A percentile compares a stretch with the other conserved stretches of the same genome.
phyloP scores from a whole-genome alignment of 2,329 filamentous ascomycete species.

The Thelonectria discophora region DNA sequence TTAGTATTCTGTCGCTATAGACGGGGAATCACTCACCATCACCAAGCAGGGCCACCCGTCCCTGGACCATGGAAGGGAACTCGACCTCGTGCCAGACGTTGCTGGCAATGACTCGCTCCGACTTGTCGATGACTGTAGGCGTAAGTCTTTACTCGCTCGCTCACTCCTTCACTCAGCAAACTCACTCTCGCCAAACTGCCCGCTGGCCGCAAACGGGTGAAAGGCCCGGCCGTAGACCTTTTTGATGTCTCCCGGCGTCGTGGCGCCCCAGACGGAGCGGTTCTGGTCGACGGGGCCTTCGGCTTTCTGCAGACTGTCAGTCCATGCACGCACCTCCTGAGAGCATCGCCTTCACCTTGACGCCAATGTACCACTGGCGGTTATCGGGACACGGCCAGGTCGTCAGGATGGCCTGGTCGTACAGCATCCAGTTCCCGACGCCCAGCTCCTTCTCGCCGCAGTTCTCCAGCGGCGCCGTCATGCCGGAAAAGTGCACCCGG shows the following conservation, averaged over 20 bases:
- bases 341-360: slow-evolving; percentile 15
- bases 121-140: slow-evolving; percentile 19
- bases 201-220: slow-evolving; percentile 16
- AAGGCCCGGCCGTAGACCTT: slow-evolving; percentile 22
- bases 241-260: slow-evolving; percentile 18
- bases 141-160: neutral
- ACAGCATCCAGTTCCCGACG: slow-evolving; percentile 25
- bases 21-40: slow-evolving; percentile 10
- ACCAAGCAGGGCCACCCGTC: slow-evolving; percentile 19
- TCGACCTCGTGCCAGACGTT: slow-evolving; percentile 23
- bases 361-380: slow-evolving; percentile 22
- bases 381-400: slow-evolving; percentile 22
- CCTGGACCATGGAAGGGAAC: slow-evolving; percentile 23
- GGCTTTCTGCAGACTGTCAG: slow-evolving; percentile 6
- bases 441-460: slow-evolving; percentile 15
- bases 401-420: slow-evolving; percentile 21
- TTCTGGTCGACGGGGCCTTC: slow-evolving; percentile 20
- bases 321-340: neutral
- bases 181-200: slow-evolving; percentile 20
- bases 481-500: slow-evolving; percentile 21
- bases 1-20: slow-evolving; percentile 3
- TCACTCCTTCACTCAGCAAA: neutral
- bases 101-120: slow-evolving; percentile 25
- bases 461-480: slow-evolving; percentile 20
- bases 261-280: slow-evolving; percentile 21